These are phyloP conservation scores for Cadophora malorum DNA, from an alignment of 2,329 filamentous ascomycete genomes.

Conservation along the genomic window DNA sequence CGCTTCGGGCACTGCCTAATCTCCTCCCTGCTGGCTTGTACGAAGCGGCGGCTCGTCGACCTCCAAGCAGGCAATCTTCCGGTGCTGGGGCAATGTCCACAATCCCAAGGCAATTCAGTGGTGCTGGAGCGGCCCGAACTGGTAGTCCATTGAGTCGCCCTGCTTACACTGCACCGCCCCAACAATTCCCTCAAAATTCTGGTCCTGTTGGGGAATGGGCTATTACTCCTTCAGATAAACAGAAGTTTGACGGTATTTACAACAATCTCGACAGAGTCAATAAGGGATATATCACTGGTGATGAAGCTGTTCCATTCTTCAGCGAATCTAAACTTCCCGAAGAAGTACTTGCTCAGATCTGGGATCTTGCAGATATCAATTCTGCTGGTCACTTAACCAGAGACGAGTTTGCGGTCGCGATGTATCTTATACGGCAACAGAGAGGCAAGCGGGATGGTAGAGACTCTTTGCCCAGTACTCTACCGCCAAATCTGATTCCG, in stretches of 20 bases:
- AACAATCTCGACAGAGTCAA: constrained; percentile 80
- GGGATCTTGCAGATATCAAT: constrained; percentile 95
- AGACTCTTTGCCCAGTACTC: constrained; percentile 70
- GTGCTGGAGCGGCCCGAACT: constrained; percentile 63
- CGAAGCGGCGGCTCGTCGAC: constrained; percentile 82
- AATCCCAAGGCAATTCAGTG: constrained; percentile 85
- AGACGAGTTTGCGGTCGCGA: constrained; percentile 96
- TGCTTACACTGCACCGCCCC: constrained; percentile 51
- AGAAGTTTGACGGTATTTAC: constrained; percentile 87
- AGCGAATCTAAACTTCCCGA: constrained; percentile 90
- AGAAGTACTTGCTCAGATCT: constrained; percentile 90
- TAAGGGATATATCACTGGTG: constrained; percentile 86
- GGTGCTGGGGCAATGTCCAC: constrained; percentile 59
- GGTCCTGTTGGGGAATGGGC: constrained; percentile 74
- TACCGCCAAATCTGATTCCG: constrained; percentile 83
- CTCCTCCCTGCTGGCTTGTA: constrained; percentile 85
- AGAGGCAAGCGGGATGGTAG: constrained; percentile 70
- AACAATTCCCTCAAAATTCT: constrained; percentile 41
- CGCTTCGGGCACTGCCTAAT: constrained; percentile 78
- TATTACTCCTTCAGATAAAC: constrained; percentile 82
- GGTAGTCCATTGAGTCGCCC: constrained; percentile 62
- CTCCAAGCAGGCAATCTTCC: constrained; percentile 50
- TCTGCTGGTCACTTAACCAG: constrained; percentile 83
- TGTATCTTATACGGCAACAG: constrained; percentile 95
- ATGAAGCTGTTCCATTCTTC: constrained; percentile 93